phyloP scores from a whole-genome alignment of 208 protist genomes.

The Wallacemonas sp. region DNA sequence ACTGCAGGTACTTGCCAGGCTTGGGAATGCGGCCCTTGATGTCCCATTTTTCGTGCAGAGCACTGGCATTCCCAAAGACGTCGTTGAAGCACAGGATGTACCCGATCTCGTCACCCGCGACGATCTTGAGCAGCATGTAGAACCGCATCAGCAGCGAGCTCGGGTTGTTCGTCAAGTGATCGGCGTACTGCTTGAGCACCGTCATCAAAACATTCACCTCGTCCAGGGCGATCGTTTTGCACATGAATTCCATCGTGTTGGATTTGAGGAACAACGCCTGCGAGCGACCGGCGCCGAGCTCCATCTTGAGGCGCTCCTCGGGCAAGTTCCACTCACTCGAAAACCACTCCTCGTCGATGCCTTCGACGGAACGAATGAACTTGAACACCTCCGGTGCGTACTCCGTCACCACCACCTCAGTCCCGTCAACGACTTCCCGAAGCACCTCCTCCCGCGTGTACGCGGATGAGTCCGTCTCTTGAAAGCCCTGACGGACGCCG shows the following conservation, averaged over 20 bases:
- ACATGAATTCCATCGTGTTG: constrained; percentile 74
- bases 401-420: constrained; percentile 59
- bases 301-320: constrained; percentile 52
- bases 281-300: constrained; percentile 80
- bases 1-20: constrained; percentile 70
- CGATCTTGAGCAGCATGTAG: constrained; percentile 69
- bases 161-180: constrained; percentile 48
- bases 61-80: constrained; percentile 56
- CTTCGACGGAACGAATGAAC: constrained; percentile 53
- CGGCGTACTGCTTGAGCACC: constrained; percentile 51
- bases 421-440: constrained; percentile 15
- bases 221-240: constrained; percentile 76
- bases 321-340: constrained; percentile 73
- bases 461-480: constrained; percentile 21
- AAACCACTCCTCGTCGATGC: constrained; percentile 52
- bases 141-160: constrained; percentile 82
- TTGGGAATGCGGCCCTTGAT: constrained; percentile 88
- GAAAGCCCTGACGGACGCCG: constrained; percentile 17
- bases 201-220: constrained; percentile 70
- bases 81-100: constrained; percentile 85
- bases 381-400: constrained; percentile 80
- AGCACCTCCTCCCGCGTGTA: constrained; percentile 31
- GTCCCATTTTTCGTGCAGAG: constrained; percentile 86
- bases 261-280: constrained; percentile 86
- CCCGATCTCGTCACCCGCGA: constrained; percentile 42